Evolutionary conservation across 2,329 filamentous ascomycete genomes (phyloP), one percentile per base, ranked within the genome.

Genomic region (Didymella exigua): DNA sequence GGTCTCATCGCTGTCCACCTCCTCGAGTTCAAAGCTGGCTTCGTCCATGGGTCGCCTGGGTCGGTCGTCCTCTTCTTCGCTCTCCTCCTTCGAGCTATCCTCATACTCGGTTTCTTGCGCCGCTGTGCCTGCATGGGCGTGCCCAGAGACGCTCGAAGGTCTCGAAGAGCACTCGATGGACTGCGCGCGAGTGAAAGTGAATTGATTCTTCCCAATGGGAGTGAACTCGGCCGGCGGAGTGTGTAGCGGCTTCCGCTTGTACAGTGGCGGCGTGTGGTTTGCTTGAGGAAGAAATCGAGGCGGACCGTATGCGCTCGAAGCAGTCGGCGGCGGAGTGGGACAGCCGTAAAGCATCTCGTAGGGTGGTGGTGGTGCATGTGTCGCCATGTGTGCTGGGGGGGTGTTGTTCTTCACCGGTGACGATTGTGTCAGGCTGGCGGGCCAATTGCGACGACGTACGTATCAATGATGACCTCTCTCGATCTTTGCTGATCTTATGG

Each of bases 1-100:
- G 24, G 68, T 74, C 48, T 66, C 62, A 42, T 75, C 71, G 59
- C 66, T 72, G 43, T 70, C 66, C 46, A 81, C 56, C 59, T 81
- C 78, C 60, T 80, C 76, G 43, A 81, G 71, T 31, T 72, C 70
- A 49, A 81, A 75, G 46, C 70, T 69, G 45, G 67, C 69, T 26
- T 66, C 60, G 19, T 72, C 64, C 47, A 70, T 60, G 48, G 55
- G 59, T 50, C 63, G 70, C 49, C 61, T 48, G 36, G 65, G 65
- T 24, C 42, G 56, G 45, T 63, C 56, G 43, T 69, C 60, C 43
- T 69, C 65, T n/a, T 64, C 50, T 26, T 64, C 63, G 42, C 62
- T 68, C 43, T 73, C 69, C n/a, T 69, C 68, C 8, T 67, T 60
- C 36, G 60, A 56, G 5, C 58, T 60, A 14, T 58, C 56, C 24